These are phyloP conservation scores for Glaciozyma martinii DNA, from an alignment of 768 basidiomycete species.

Conservation along the genomic window DNA sequence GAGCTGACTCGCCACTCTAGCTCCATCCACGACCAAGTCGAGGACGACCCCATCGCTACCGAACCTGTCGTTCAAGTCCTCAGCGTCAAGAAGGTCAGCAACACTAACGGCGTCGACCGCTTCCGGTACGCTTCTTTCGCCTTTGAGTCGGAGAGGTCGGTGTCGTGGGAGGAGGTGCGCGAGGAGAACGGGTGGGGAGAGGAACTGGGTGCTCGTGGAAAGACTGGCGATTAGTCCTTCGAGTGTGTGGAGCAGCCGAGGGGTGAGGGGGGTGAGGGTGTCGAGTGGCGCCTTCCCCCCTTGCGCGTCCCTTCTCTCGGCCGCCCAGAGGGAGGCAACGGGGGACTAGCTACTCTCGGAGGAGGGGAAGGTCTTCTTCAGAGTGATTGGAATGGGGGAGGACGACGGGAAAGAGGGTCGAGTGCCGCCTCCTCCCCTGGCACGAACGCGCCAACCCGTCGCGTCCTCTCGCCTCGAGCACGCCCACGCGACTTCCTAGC, in stretches of 20 bases:
- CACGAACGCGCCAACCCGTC: neutral
- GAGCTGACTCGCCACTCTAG: neutral
- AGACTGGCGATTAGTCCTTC: too few relatives aligned
- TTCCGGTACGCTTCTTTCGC: slow-evolving; percentile 36
- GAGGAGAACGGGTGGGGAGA: too few relatives aligned
- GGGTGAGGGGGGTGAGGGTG: too few relatives aligned
- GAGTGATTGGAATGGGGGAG: neutral
- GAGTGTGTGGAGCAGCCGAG: too few relatives aligned
- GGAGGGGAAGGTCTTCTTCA: too few relatives aligned
- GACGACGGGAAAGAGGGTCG: too few relatives aligned
- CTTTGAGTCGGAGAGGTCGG: too few relatives aligned
- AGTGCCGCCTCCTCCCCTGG: neutral
- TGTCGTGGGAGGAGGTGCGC: too few relatives aligned
- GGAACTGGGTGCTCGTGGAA: too few relatives aligned
- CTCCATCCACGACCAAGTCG: neutral
- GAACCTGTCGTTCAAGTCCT: slow-evolving; percentile 64
- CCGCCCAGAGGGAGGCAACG: too few relatives aligned
- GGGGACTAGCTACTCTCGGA: too few relatives aligned
- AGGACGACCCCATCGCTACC: neutral
- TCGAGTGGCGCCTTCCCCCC: too few relatives aligned
- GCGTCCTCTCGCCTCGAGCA: slow-evolving; percentile 4
- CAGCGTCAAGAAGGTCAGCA: slow-evolving; percentile 65
- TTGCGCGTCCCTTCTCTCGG: neutral
- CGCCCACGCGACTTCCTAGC: neutral
- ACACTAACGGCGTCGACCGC: slow-evolving; percentile 39